Evolutionary conservation across 768 basidiomycete species (phyloP).

Genomic region (Leucocoprinus leucothites): DNA sequence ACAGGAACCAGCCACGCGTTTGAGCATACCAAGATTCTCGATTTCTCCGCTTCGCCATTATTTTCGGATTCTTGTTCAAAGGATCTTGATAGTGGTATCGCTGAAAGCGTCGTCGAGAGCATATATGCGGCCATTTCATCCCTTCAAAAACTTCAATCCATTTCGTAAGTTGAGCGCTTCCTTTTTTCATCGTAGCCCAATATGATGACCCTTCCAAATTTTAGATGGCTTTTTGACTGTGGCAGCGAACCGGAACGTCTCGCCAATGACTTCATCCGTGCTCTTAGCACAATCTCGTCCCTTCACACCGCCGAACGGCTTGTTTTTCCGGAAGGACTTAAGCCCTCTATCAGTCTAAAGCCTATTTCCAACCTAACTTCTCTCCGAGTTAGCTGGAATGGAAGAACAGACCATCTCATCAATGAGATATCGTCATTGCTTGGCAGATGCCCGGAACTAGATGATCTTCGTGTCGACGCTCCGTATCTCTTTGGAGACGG

Average conservation of each 20-base stretch:
- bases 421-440: constrained; percentile 2
- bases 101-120: not conserved
- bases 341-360: not conserved
- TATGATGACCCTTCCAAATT: not conserved
- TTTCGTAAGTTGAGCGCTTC: not conserved
- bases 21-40: not conserved
- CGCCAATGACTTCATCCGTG: not conserved
- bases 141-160: not conserved
- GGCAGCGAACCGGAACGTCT: not conserved
- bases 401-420: not conserved
- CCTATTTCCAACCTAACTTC: constrained; percentile 2
- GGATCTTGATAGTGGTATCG: not conserved
- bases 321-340: not conserved
- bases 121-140: not conserved
- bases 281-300: not conserved
- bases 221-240: not conserved
- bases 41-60: not conserved
- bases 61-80: not conserved
- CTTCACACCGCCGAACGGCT: not conserved
- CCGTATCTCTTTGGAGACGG: not conserved
- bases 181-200: no score
- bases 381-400: not conserved
- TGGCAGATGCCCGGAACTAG: not conserved
- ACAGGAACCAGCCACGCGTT: not conserved
- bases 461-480: no score